Evolutionary conservation across 2,329 filamentous ascomycete species (phyloP), one percentile per base, ranked within the genome.

Genomic region (Alternaria solani): DNA sequence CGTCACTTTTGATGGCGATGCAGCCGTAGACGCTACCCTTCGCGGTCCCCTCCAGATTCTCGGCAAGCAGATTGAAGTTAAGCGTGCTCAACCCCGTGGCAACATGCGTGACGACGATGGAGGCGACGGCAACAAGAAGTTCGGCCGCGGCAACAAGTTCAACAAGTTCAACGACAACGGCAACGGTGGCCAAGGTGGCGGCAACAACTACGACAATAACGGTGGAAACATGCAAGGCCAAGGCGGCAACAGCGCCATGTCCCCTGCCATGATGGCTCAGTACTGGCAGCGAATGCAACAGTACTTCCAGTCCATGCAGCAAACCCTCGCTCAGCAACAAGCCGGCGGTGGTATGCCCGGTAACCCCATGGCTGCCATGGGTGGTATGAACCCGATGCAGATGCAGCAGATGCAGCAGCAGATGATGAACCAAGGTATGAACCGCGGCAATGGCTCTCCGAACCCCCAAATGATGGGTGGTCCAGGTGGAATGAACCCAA

Each of bases 251-350:
- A 71, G 62, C 30, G 90, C 91, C 64, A 96, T 98, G 91, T 96
- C 92, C 20, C 94, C 94, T 0, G 93, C 97, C 74, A 90, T 96
- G 84, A 97, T 98, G 93, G 95, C 95, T 2, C 94, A 97, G 78
- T 97, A 98, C 81, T 96, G 95, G 88, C 93, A 97, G 78, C 89
- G 94, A 48, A 98, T 99, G 94, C 95, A 99, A 80, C 92, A 97
- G 77, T 97, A 96, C 80, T 96, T 97, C 79, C 85, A 90, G 58
- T 89, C 97, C 86, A 95, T 97, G 92, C 93, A 96, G 80, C 92
- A 94, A 73, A 91, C 95, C 76, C 92, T 96, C 87, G 90, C 89
- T 49, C 64, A 76, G 39, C 72, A 77, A 65, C 80, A 82, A 70
- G 78, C 80, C 53, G 77, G 73, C 54, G 69, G 74, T 57, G 69